Base-by-base conservation (phyloP, 164 flowering plant species). In the Piper betle region DNA sequence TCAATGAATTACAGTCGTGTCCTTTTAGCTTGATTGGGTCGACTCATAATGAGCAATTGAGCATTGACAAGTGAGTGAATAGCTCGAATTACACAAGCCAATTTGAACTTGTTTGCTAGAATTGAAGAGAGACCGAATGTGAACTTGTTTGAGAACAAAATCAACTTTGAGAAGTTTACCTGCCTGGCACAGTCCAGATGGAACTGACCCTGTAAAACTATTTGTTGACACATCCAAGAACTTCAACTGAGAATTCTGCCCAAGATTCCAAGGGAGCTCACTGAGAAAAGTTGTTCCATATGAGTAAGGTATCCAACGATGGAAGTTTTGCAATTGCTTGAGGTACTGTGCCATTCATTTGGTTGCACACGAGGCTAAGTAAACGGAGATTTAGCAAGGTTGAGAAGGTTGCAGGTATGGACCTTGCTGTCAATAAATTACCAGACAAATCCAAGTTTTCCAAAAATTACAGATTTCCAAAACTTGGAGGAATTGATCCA, bases 231-330 rank as follows among this genome's bases (percentile, higher is more conserved):
- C 96, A 77, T 93, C 98, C 17, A 93, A 70, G 76, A 79, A 80
- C 66, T 77, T 77, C 65, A 93, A 82, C 55, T 85, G 84, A 53
- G 86, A 82, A 68, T 80, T 79, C 61, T 67, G 73, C 11, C 98
- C 99, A 75, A 88, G 64, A 62, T 68, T 77, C 57, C 64, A 57
- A 6, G 99, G 99, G 59, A 93, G 84, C 46, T 78, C 62, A 10
- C 99, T 97, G 43, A 72, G 90, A 93, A 72, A 55, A 76, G 74
- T 90, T 93, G 83, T 77, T 81, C 99, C 97, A 93, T 67, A 90
- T 74, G 17, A 85, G 82, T 37, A 90, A 85, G 46, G 85, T 78
- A 25, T 93, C 96, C 41, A 93, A 77, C 9, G 72, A 41, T 4
- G 94, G 94, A 61, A 93, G 90, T n/a, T 75, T 68, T 15, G 87